Evolutionary conservation across 225 moss, liverwort and hornwort genomes (phyloP).

Genomic region (Marchantia paleacea): DNA sequence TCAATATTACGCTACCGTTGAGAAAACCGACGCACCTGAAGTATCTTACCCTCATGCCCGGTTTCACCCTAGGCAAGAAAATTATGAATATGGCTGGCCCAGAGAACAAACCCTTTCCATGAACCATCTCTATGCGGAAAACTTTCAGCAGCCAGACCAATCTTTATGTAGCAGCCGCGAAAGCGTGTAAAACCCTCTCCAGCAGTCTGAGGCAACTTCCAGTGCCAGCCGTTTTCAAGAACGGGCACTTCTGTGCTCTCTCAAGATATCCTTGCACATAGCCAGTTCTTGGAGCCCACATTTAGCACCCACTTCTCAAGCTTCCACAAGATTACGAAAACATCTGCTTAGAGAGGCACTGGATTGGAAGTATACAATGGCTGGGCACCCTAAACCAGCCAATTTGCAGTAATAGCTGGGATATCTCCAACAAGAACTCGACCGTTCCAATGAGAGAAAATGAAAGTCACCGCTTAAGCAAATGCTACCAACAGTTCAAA

Average conservation of each 20-base stretch:
- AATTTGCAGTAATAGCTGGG: slow-evolving; percentile 37
- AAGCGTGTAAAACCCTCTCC: slow-evolving; percentile 37
- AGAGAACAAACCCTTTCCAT: slow-evolving; percentile 36
- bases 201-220: slow-evolving; percentile 34
- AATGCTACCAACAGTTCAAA: slow-evolving; percentile 40
- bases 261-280: slow-evolving; percentile 31
- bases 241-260: slow-evolving; percentile 21
- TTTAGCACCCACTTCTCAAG: slow-evolving; percentile 38
- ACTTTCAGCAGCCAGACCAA: slow-evolving; percentile 35
- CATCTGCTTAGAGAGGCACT: slow-evolving; percentile 44
- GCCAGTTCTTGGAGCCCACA: slow-evolving; percentile 32
- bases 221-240: slow-evolving; percentile 30
- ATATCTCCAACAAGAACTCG: slow-evolving; percentile 42
- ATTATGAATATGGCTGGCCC: slow-evolving; percentile 44
- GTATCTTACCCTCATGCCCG: slow-evolving; percentile 41
- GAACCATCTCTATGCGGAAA: slow-evolving; percentile 36
- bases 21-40: slow-evolving; percentile 51
- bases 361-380: slow-evolving; percentile 36
- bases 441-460: slow-evolving; percentile 31
- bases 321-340: slow-evolving; percentile 37
- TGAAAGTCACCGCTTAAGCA: slow-evolving; percentile 36
- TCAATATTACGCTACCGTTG: slow-evolving; percentile 39
- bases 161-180: slow-evolving; percentile 37
- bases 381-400: slow-evolving; percentile 27
- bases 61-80: slow-evolving; percentile 45